Conservation (phyloP, 2,329 filamentous ascomycete genomes). For the Aspergillus vadensis region DNA sequence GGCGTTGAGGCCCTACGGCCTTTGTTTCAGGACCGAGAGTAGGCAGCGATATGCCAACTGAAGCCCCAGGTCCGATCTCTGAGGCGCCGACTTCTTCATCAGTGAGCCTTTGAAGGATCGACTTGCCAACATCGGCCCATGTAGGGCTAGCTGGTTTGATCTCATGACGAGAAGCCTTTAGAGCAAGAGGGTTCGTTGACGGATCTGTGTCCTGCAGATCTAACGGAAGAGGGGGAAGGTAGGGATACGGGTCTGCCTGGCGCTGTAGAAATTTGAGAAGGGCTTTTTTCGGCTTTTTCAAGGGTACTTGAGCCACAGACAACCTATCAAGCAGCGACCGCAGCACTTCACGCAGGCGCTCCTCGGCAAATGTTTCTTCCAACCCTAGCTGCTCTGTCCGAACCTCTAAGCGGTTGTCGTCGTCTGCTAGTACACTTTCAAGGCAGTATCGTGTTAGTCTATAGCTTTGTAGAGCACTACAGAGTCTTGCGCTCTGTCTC, state of each 20-base stretch:
- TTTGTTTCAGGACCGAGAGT: constrained; percentile 27
- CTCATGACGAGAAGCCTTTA: constrained; percentile 43
- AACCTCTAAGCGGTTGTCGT: constrained; percentile 58
- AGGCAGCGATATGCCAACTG: constrained; percentile 47
- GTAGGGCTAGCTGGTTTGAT: constrained; percentile 37
- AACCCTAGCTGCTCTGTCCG: constrained; percentile 60
- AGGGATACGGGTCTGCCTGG: constrained; percentile 57
- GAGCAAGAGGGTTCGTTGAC: constrained; percentile 38
- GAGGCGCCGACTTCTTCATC: constrained; percentile 41
- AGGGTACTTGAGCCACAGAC: constrained; percentile 54
- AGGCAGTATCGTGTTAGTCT: constrained; percentile 63
- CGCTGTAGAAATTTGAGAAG: constrained; percentile 56
- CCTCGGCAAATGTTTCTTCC: constrained; percentile 56
- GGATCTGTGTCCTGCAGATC: constrained; percentile 33
- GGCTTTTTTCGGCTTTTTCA: constrained; percentile 53
- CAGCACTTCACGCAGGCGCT: constrained; percentile 54
- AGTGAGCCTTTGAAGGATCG: constrained; percentile 48
- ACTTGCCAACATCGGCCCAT: constrained; percentile 54
- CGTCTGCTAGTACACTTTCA: constrained; percentile 64
- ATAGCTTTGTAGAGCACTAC: constrained; percentile 58
- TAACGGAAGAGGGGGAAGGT: constrained; percentile 41
- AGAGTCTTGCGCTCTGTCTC: constrained; percentile 62
- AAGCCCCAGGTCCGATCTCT: constrained; percentile 38
- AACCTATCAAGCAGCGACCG: constrained; percentile 56
- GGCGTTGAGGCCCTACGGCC: constrained; percentile 20